Base-by-base conservation (phyloP, 2,329 filamentous ascomycete genomes). In the Talaromyces sp. region DNA sequence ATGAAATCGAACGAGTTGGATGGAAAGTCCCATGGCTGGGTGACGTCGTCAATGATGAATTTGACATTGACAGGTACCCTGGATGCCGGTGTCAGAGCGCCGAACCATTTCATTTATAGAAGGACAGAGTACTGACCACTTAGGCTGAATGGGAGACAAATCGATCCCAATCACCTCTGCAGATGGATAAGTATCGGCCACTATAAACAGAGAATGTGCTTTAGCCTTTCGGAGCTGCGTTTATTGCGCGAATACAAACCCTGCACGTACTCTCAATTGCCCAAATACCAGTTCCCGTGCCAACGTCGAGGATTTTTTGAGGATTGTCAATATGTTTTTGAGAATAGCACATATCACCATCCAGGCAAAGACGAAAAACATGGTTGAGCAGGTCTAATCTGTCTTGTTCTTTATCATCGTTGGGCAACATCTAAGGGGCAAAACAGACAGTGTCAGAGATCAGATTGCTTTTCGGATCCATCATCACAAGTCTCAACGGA, bases 71-170 rank as follows among this genome's bases (percentile, higher is more conserved):
- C 67, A n/a, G 69, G 68, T 7, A 67, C 63, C 65, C 66, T 65
- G 25, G 2, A 33, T 17, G 31, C 13, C 25, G 7, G 17, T 25
- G 10, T 58, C 31, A 58, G 51, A 54, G 33, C n/a, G n/a, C 25
- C 25, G 25, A 28, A 3, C 25, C 25, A 4, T 4, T 4, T 28
- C 7, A 25, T 10, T 9, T n/a, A 3, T 5, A 3, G 21, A 43
- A n/a, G 31, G 35, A 25, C 5, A 37, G 21, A 45, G 17, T n/a
- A 48, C 53, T 56, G 28, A 66, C 66, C 70, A 76, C 57, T 67
- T 65, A 3, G 78, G 78, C 61, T 81, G 79, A 50, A 80, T 80
- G 37, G 78, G 77, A 0, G 75, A 77, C 46, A 80, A 73, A 63
- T 80, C 78, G 21, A 73, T 76, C 39, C 78, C 79, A 3, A 73